Conservation (phyloP, 1,284 basidiomycete species). For the Pseudozyma sp. region DNA sequence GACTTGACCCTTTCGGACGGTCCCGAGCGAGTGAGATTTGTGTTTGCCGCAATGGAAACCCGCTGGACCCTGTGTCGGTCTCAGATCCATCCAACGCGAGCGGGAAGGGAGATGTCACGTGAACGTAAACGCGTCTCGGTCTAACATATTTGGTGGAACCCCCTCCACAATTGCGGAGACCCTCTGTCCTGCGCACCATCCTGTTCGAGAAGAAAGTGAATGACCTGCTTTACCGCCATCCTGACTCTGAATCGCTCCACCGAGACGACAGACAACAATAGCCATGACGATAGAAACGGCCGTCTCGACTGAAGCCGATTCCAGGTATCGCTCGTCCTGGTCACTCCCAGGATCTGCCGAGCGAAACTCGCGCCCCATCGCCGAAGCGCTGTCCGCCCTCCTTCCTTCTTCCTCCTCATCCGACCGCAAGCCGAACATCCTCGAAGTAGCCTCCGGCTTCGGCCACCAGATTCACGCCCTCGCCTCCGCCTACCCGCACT, state of each 20-base stretch:
- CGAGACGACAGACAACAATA: not conserved
- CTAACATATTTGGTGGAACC: constrained; percentile 4
- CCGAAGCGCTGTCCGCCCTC: constrained; percentile 24
- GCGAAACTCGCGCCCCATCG: constrained; percentile 47
- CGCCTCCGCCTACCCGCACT: constrained; percentile 13
- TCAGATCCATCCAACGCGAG: too few relatives aligned
- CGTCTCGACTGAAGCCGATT: not conserved
- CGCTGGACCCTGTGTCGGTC: too few relatives aligned
- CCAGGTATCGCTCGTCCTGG: constrained; percentile 42
- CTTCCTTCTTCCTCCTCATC: constrained; percentile 8
- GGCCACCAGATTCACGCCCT: constrained; percentile 36
- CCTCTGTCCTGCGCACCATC: constrained; percentile 9
- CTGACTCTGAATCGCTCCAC: not conserved
- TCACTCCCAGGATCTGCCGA: constrained; percentile 43
- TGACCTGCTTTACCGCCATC: not conserved
- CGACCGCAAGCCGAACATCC: constrained; percentile 16
- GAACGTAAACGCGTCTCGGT: not conserved
- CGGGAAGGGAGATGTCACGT: too few relatives aligned
- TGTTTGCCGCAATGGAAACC: too few relatives aligned
- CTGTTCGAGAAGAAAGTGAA: not conserved
- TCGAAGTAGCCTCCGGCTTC: constrained; percentile 51
- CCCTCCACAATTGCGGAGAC: not conserved
- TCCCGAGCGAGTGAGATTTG: too few relatives aligned
- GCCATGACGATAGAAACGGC: constrained; percentile 1
- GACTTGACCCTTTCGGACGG: too few relatives aligned